A percentile compares a stretch with the other conserved stretches of the same genome.
phyloP scores from a whole-genome alignment of 2,329 filamentous ascomycete genomes.

The Pestalotiopsis sp. region DNA sequence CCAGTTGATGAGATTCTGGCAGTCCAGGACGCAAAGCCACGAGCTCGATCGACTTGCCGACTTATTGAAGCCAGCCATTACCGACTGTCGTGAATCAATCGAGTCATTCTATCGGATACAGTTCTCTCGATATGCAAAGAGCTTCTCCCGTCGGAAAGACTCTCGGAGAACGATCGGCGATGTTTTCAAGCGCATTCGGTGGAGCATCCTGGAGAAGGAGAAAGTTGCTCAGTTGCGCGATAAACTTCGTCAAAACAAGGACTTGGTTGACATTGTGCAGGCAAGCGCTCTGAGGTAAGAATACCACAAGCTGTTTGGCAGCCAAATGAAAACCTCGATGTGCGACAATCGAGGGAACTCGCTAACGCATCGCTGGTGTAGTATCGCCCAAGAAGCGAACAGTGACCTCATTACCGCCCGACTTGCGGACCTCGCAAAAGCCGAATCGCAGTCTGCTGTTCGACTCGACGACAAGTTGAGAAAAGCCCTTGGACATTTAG shows the following conservation, averaged over 20 bases:
- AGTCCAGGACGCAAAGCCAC: not conserved
- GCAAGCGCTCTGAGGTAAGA: not conserved
- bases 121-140: not conserved
- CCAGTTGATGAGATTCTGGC: not conserved
- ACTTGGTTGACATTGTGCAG: not conserved
- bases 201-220: not conserved
- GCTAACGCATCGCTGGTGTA: not conserved
- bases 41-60: not conserved
- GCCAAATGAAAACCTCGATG: no score
- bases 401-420: not conserved
- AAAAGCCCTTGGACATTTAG: not conserved
- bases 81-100: not conserved
- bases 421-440: not conserved
- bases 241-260: not conserved
- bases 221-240: not conserved
- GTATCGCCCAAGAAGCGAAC: not conserved
- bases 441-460: not conserved
- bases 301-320: no score
- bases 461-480: not conserved
- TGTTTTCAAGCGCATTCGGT: not conserved
- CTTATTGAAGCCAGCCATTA: not conserved
- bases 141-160: not conserved
- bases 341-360: not conserved
- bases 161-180: not conserved
- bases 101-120: not conserved